phyloP scores from a whole-genome alignment of 2,329 filamentous ascomycete species.

The Endothia cerciana region DNA sequence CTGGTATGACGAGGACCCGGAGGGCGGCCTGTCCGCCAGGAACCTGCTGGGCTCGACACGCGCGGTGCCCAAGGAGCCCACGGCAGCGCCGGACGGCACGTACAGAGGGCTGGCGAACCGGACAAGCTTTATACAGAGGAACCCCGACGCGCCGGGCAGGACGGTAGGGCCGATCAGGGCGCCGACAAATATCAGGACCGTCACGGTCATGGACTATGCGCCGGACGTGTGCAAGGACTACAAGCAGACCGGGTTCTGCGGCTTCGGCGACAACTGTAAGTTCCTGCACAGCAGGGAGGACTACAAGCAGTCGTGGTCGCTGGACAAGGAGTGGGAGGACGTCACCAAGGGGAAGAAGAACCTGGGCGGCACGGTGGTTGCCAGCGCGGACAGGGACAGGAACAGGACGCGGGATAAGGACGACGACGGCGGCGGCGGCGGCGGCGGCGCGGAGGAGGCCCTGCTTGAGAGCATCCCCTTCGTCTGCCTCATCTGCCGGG shows the following conservation, averaged over 20 bases:
- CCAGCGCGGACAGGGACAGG: slow-evolving; percentile 57
- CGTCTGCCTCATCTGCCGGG: slow-evolving; percentile 83
- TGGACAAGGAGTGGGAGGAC: slow-evolving; percentile 92
- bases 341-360: slow-evolving; percentile 73
- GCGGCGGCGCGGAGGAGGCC: slow-evolving; percentile 65
- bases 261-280: slow-evolving; percentile 76
- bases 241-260: slow-evolving; percentile 62
- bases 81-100: slow-evolving; percentile 59
- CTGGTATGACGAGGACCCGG: slow-evolving; percentile 81
- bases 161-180: slow-evolving; percentile 86
- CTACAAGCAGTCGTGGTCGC: slow-evolving; percentile 91
- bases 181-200: slow-evolving; percentile 84
- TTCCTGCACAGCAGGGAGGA: slow-evolving; percentile 77
- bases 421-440: slow-evolving; percentile 48
- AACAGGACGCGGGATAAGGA: slow-evolving; percentile 31
- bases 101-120: slow-evolving; percentile 79
- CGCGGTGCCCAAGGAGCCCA: slow-evolving; percentile 38
- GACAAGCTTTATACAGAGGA: slow-evolving; percentile 77
- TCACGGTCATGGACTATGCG: slow-evolving; percentile 88
- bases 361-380: slow-evolving; percentile 62
- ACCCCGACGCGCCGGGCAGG: slow-evolving; percentile 71
- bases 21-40: slow-evolving; percentile 50
- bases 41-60: slow-evolving; percentile 64
- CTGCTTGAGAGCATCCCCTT: slow-evolving; percentile 86
- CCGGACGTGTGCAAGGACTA: slow-evolving; percentile 92